Base-by-base conservation (phyloP, 352 stramenopile genomes). In the Aphanomyces cochlioides region DNA sequence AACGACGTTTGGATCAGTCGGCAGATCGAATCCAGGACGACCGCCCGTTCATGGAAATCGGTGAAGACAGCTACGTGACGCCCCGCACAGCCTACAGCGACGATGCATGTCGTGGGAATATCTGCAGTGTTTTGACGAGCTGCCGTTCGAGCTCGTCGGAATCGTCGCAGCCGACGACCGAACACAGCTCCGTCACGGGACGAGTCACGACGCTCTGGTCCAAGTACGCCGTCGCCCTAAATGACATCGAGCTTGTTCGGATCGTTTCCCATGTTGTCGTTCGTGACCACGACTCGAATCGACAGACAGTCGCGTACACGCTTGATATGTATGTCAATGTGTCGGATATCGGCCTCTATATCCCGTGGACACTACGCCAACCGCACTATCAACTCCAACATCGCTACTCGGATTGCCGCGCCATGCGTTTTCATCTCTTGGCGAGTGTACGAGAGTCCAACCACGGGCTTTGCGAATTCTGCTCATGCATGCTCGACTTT, bases 221-320 rank as follows among this genome's bases (percentile, higher is more conserved):
- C 47, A 70, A 70, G 54, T 37, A 43, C 19, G 64, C 64, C 10
- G 53, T 61, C 36, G 64, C 64, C 12, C 37, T 70, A 5, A 70
- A 70, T 34, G 43, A 70, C 54, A 63, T 70, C 47, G 64, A 70
- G 17, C 64, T 63, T n/a, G 40, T 70, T 4, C 21, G 34, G 8
- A 54, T 70, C 47, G 40, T 17, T 5, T 47, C 64, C 7, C 45
- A 63, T 19, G 17, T 56, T 8, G 64, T 54, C 8, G 15, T 15
- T n/a, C 7, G 15, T 15, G 53, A 60, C 15, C 13, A 40, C 37
- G 54, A 28, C 13, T 12, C 19, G 6, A 12, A 17, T 13, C 58
- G 34, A 19, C 15, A 19, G 7, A 56, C 53, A 4, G 54, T 70
- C 21, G 37, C 10, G 17, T 70, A 70, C 64, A 40, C 50, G 17